Evolutionary conservation across 768 basidiomycete species (phyloP), one percentile per base, ranked within the genome.

Genomic region (Boletus patriciae): DNA sequence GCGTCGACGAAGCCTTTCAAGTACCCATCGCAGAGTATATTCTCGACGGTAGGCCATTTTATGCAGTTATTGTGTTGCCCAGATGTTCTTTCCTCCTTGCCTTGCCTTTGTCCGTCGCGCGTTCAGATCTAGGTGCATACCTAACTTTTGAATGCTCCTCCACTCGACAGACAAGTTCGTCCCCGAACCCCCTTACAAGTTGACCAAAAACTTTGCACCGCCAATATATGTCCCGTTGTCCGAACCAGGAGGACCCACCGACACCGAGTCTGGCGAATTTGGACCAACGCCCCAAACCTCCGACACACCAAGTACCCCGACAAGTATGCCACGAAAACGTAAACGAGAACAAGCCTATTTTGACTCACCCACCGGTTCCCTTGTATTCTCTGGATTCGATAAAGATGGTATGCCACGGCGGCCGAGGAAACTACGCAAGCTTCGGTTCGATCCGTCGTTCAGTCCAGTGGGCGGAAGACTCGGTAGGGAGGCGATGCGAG

Each of bases 401-500:
- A 70, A 70, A 37, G 61, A 68, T 16, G 70, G 71, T 4, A 36
- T 72, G 23, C 71, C 72, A 34, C 62, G 61, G 19, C 68, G 70
- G 15, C 70, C 70, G 15, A 67, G 45, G 54, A 71, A 71, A 46
- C 62, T 43, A 36, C 66, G 62, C 21, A 71, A 56, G 47, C 64
- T 73, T 40, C 64, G 66, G 13, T 70, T 64, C 33, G 54, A 63
- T 33, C 67, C 59, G 4, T 68, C 66, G 5, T 61, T 66, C 29
- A 65, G 65, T 31, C 68, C 69, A 6, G 43, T 43, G 2, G 19
- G 52, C 3, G 52, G 50, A 50, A 46, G n/a, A 50, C 33, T 46
- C 27, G 25, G 38, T 10, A 37, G 33, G 16, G 50, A 44, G 23
- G 36, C 15, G 13, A 47, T 34, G 18, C 48, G 8, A 19, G 29